These are phyloP conservation scores for Phaffomyces antillensis DNA, from an alignment of 805 yeast species.

Conservation along the genomic window DNA sequence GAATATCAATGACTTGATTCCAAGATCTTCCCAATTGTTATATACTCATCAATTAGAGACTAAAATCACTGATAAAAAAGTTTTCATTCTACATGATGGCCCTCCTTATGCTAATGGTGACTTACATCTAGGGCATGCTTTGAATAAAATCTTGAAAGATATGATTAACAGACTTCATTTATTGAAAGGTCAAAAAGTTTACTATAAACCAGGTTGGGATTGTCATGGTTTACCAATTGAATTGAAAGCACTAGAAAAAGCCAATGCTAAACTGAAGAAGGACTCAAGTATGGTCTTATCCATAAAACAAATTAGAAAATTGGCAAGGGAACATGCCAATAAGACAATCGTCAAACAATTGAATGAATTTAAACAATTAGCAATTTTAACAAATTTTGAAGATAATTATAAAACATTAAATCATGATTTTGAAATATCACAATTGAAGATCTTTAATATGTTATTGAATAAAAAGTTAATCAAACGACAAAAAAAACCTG, in stretches of 20 bases:
- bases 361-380: conserved; percentile 58
- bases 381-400: conserved; percentile 78
- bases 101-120: conserved; percentile 99
- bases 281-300: conserved; percentile 29
- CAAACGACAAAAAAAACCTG: conserved; percentile 86
- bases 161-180: conserved; percentile 69
- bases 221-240: conserved; percentile 98
- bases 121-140: conserved; percentile 85
- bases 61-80: conserved; percentile 26
- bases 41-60: conserved; percentile 54
- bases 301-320: conserved; percentile 50
- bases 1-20: conserved; percentile 36
- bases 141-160: conserved; percentile 86
- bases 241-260: conserved; percentile 61
- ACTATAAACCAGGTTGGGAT: conserved; percentile 95
- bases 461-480: conserved; percentile 63
- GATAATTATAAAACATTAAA: conserved; percentile 68
- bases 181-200: conserved; percentile 51
- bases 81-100: conserved; percentile 84
- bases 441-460: conserved; percentile 59
- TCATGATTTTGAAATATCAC: conserved; percentile 65
- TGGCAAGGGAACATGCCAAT: conserved; percentile 66
- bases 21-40: conserved; percentile 49
- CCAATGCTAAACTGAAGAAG: conserved; percentile 28
- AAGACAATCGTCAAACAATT: conserved; percentile 58